These are phyloP conservation scores for Calocera viscosa DNA, from an alignment of 768 basidiomycete species.

Conservation along the genomic window DNA sequence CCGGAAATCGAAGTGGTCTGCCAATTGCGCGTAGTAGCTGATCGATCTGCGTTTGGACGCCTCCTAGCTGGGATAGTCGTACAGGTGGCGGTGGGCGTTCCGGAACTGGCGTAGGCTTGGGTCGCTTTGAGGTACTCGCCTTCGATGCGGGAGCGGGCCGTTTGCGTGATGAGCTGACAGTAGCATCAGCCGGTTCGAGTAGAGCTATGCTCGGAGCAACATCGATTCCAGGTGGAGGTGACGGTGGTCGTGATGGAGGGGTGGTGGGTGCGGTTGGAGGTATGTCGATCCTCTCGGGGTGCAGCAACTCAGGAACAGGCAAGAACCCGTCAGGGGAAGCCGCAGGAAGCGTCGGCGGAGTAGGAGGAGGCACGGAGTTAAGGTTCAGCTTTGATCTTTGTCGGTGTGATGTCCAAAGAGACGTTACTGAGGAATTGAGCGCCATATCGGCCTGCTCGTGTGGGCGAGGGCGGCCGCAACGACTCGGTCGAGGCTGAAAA, in stretches of 20 bases:
- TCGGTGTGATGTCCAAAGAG: background rate
- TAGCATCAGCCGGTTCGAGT: background rate
- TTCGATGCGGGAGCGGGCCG: background rate
- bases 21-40: constrained; percentile 94
- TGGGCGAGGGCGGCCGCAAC: background rate
- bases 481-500: background rate
- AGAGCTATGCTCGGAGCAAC: background rate
- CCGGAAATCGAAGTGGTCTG: constrained; percentile 88
- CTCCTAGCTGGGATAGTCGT: constrained; percentile 75
- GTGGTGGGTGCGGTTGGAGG: background rate
- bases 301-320: background rate
- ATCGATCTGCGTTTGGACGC: constrained; percentile 72
- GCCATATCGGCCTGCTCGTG: background rate
- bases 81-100: constrained; percentile 47
- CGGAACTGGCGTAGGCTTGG: background rate
- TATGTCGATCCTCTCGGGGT: background rate
- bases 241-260: background rate
- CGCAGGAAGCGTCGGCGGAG: background rate
- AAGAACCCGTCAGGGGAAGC: background rate
- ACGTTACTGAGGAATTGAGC: constrained; percentile 3
- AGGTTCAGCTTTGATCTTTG: constrained; percentile 2
- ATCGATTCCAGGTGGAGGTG: background rate
- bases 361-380: background rate
- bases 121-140: background rate
- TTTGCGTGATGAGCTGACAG: background rate